Conservation (phyloP, 257 asterid species). For the Plantago ovata region DNA sequence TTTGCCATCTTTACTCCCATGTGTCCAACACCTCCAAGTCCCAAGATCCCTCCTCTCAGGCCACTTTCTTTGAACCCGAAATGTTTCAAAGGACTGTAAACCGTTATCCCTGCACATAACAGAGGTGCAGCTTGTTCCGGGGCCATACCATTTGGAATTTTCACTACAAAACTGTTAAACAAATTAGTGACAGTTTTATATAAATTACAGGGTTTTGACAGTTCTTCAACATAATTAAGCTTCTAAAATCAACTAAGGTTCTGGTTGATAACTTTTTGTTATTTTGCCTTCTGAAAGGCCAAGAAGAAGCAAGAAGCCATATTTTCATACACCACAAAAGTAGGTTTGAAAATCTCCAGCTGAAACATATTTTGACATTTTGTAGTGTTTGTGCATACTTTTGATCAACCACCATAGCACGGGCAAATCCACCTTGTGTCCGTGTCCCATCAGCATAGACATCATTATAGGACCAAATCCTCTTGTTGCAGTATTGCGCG, state of each 20-base stretch:
- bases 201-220: too few species aligned
- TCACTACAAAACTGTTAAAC: conserved; percentile 69
- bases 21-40: conserved; percentile 97
- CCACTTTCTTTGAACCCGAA: conserved; percentile 69
- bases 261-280: too few species aligned
- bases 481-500: conserved; percentile 92
- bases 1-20: conserved; percentile 96
- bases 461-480: conserved; percentile 92
- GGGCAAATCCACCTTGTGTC: conserved; percentile 90
- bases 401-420: conserved; percentile 78
- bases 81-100: conserved; percentile 85
- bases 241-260: too few species aligned
- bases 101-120: conserved; percentile 85
- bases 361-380: too few species aligned
- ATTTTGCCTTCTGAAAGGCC: too few species aligned
- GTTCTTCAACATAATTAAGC: too few species aligned
- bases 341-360: too few species aligned
- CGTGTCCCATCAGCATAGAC: conserved; percentile 82
- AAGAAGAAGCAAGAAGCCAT: too few species aligned
- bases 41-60: conserved; percentile 69
- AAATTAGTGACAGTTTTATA: too few species aligned
- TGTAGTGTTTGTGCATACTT: conserved; percentile 40
- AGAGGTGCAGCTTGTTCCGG: conserved; percentile 93
- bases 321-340: too few species aligned
- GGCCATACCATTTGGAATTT: conserved; percentile 84